Evolutionary conservation across 2,329 filamentous ascomycete genomes (phyloP).

Genomic region (Cercospora sojina): DNA sequence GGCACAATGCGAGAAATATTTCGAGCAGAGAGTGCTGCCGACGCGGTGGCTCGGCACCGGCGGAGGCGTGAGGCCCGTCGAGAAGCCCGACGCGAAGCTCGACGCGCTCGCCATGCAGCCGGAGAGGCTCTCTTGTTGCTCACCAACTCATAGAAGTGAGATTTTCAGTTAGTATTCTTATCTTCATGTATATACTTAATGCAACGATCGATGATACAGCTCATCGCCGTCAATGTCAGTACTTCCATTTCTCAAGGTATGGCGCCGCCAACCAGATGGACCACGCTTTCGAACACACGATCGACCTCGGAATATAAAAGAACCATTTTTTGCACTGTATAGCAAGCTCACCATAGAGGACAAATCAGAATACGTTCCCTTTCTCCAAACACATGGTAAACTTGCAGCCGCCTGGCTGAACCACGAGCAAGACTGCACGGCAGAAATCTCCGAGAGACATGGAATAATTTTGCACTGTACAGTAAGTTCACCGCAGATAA

Average conservation of each 20-base stretch:
- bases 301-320: no score
- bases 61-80: background rate
- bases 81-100: background rate
- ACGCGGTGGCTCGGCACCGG: background rate
- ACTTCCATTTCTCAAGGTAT: background rate
- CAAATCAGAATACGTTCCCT: background rate
- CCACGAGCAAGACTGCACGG: background rate
- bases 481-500: background rate
- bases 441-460: background rate
- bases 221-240: background rate
- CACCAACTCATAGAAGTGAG: background rate
- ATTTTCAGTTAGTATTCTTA: background rate
- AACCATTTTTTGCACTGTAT: background rate
- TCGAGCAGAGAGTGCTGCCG: background rate
- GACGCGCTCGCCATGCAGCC: background rate
- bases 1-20: background rate
- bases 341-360: background rate
- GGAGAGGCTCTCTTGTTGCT: conserved; percentile 1
- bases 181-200: background rate
- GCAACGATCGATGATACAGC: background rate
- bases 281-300: background rate
- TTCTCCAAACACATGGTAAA: background rate
- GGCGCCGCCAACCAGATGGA: background rate
- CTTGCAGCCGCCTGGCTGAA: background rate
- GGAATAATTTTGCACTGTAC: background rate